Evolutionary conservation across 257 asterid species (phyloP), one percentile per base, ranked within the genome.

Genomic region (Solanum ahanhuiri): DNA sequence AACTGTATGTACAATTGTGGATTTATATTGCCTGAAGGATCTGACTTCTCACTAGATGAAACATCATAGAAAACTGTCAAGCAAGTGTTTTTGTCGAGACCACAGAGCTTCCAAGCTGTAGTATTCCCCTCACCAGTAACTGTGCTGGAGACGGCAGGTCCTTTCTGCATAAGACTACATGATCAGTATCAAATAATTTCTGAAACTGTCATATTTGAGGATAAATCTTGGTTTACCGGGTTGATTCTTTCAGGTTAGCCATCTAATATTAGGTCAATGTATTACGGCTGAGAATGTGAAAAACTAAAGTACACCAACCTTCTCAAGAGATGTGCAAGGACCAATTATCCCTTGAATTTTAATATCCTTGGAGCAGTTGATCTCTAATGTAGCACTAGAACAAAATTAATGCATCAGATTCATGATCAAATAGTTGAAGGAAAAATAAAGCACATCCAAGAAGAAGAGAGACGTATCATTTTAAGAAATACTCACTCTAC

Each of bases 101-200:
- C 95, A 89, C 99, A 95, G 95, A 97, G 89, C 95, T 95, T 97
- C 99, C 99, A 97, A 69, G 98, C 96, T 86, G 98, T 94, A 87
- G 98, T 97, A 87, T 95, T 97, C 81, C 99, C 99, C 90, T 97
- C 94, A 31, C 99, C 99, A 73, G 92, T 91, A 83, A 89, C 94
- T 23, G 98, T 92, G 94, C 79, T 93, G 82, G 99, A 91, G 88
- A 96, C 97, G 70, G 96, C 92, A 85, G 98, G 95, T 70, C 99
- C 98, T 95, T 97, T 97, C 99, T 97, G 98, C 93, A 90, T 85
- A 60, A 87, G 76, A 85, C 87, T 48, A 85, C 87, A 81, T 60
- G 12, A 88, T 90, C 82, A 91, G 86, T 83, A 88, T 86, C 85
- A 90, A 87, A 57, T 87, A 58, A 81, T 86, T 90, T 11, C 54